Base-by-base conservation (phyloP, 2,329 filamentous ascomycete genomes). In the Fusarium poae region DNA sequence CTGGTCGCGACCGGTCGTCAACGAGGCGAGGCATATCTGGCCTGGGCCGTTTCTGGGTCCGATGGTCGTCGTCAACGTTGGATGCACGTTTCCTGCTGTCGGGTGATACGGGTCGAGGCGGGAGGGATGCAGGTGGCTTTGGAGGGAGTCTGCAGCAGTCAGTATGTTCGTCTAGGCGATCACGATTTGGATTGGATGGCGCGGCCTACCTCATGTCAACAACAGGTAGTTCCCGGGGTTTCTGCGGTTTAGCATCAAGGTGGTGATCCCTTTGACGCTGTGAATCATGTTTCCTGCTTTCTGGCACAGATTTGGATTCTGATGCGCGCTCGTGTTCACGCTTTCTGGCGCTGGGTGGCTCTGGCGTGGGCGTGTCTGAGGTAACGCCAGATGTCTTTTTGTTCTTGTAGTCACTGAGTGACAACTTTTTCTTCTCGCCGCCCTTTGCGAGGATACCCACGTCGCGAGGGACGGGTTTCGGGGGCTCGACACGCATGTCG, bases 381-480 rank as follows among this genome's bases (percentile, higher is more conserved):
- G 75, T 51, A 53, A 67, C 67, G 62, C 74, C 70, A 42, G 78
- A 75, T 18, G 78, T 77, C 74, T 84, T 85, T 75, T 85, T 85
- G 65, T 85, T 88, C 77, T 85, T 86, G 71, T 88, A 89, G 74
- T 88, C 86, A 76, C 84, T 86, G 63, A 89, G 77, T 16, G 86
- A 87, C 67, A 88, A 75, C 75, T 88, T 87, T 79, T 86, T 87
- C 76, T 83, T 87, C 72, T 84, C 81, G 63, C 76, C 76, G 65
- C 77, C 80, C 68, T 81, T 78, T 54, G 81, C 71, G 62, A 84
- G 80, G 63, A 79, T 76, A 70, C 73, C 76, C 64, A 81, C 75
- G 57, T 80, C 77, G 63, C 76, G 76, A 57, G 79, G 76, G 43
- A 76, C 70, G 59, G 79, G 77, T 39, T 80, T 81, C 13, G 80